Conservation (phyloP, 2,329 filamentous ascomycete species). For the Hirsutella minnesotensis region DNA sequence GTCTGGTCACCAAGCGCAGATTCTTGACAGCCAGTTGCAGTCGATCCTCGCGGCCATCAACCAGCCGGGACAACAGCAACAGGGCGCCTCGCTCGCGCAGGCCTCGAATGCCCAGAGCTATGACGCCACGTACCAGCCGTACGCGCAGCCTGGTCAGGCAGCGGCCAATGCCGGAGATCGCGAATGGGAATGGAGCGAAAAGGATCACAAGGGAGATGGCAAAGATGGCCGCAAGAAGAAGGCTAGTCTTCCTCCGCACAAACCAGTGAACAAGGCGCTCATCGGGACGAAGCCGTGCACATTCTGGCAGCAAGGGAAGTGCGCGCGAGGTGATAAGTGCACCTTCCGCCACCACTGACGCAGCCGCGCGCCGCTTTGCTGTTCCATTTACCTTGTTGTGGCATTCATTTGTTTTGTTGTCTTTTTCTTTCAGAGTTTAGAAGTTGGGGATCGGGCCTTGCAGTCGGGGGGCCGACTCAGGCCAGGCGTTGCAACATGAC, state of each 20-base stretch:
- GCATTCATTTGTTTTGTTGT: background rate
- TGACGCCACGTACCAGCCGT: slow-evolving; percentile 24
- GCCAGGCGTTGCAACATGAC: too few relatives aligned
- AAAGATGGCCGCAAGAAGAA: slow-evolving; percentile 29
- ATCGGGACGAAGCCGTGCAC: slow-evolving; percentile 58
- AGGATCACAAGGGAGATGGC: slow-evolving; percentile 18
- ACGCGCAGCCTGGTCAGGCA: slow-evolving; percentile 11
- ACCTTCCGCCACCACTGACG: slow-evolving; percentile 55
- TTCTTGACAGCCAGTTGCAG: slow-evolving; percentile 27
- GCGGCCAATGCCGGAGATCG: slow-evolving; percentile 15
- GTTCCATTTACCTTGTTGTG: background rate
- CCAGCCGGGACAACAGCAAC: slow-evolving; percentile 18
- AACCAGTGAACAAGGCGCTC: slow-evolving; percentile 40
- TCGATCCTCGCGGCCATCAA: slow-evolving; percentile 31
- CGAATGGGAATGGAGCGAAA: slow-evolving; percentile 22
- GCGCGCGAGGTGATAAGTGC: slow-evolving; percentile 61
- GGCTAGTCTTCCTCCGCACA: slow-evolving; percentile 26
- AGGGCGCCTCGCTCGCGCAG: background rate
- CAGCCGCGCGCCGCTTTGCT: background rate
- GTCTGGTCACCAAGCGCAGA: slow-evolving; percentile 13
- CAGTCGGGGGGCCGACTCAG: too few relatives aligned
- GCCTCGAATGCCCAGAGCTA: slow-evolving; percentile 5
- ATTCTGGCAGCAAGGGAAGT: slow-evolving; percentile 60
- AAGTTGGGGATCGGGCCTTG: too few relatives aligned
- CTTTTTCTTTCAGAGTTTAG: too few relatives aligned